Evolutionary conservation across 1,139 yeast genomes (phyloP).

Genomic region (Yarrowia galli): DNA sequence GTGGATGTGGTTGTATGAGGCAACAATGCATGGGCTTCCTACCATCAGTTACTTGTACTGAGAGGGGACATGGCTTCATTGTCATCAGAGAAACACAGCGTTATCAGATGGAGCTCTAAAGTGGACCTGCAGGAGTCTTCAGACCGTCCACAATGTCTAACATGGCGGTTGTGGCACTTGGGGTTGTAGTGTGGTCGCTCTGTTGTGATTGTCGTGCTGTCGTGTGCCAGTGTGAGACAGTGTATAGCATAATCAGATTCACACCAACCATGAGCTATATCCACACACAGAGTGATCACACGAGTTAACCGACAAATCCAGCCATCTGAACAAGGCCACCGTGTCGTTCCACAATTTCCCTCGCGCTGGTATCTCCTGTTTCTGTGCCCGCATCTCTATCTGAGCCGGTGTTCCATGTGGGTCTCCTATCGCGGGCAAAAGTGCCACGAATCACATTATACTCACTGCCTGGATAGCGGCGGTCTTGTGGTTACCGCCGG

Average conservation of each 20-base stretch:
- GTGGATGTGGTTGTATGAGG: background rate
- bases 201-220: background rate
- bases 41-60: too few species aligned
- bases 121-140: too few species aligned
- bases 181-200: too few species aligned
- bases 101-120: too few species aligned
- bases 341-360: background rate
- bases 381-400: background rate
- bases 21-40: too few species aligned
- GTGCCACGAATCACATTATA: slow-evolving; percentile 43
- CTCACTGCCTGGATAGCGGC: slow-evolving; percentile 86
- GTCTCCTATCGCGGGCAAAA: background rate
- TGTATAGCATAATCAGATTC: background rate
- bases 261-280: background rate
- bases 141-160: too few species aligned
- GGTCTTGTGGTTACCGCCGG: slow-evolving; percentile 65
- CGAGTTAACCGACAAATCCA: background rate
- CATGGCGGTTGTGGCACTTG: too few species aligned
- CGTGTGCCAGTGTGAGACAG: slow-evolving; percentile 6
- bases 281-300: background rate
- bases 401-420: background rate
- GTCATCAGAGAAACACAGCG: too few species aligned
- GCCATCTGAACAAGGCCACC: background rate
- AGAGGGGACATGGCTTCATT: too few species aligned
- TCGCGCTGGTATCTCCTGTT: background rate